Conservation (phyloP, 176 grass and related monocot genomes). For the Musa beccarii region DNA sequence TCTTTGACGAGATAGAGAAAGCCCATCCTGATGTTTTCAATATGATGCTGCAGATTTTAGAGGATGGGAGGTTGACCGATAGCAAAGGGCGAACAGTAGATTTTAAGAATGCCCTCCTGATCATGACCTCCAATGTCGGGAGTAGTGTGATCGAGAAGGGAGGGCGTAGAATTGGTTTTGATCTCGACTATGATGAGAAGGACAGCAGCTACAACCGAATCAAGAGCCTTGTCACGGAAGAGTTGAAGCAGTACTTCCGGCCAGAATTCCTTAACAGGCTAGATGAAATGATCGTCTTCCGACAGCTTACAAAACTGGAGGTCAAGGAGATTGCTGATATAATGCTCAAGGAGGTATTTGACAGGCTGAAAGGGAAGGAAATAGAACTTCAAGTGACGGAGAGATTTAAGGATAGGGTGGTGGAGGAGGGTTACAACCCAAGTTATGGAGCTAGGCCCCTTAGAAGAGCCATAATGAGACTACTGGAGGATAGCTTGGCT, state of each 20-base stretch:
- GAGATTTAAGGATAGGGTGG: constrained; percentile 73
- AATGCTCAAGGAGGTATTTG: constrained; percentile 90
- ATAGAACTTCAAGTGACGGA: constrained; percentile 83
- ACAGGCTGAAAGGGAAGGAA: constrained; percentile 72
- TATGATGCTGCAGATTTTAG: constrained; percentile 98
- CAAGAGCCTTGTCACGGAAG: constrained; percentile 85
- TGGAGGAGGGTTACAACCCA: constrained; percentile 85
- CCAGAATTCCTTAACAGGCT: constrained; percentile 89
- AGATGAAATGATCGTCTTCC: constrained; percentile 96
- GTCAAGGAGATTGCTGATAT: constrained; percentile 96
- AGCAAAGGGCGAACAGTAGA: constrained; percentile 85
- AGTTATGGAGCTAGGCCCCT: constrained; percentile 81
- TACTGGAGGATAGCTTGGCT: constrained; percentile 76
- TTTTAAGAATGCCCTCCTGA: constrained; percentile 84
- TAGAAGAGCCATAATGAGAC: constrained; percentile 79
- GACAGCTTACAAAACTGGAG: constrained; percentile 85
- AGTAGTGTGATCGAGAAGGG: constrained; percentile 96
- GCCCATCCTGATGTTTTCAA: constrained; percentile 99
- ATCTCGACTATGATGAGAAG: constrained; percentile 80
- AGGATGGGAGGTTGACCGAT: constrained; percentile 87
- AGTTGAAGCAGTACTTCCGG: constrained; percentile 90
- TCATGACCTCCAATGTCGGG: constrained; percentile 89
- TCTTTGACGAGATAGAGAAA: constrained; percentile 96
- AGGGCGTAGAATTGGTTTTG: constrained; percentile 77
- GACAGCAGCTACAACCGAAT: constrained; percentile 90